Conservation (phyloP, 1,284 basidiomycete species). For the Porodaedalea pini region DNA sequence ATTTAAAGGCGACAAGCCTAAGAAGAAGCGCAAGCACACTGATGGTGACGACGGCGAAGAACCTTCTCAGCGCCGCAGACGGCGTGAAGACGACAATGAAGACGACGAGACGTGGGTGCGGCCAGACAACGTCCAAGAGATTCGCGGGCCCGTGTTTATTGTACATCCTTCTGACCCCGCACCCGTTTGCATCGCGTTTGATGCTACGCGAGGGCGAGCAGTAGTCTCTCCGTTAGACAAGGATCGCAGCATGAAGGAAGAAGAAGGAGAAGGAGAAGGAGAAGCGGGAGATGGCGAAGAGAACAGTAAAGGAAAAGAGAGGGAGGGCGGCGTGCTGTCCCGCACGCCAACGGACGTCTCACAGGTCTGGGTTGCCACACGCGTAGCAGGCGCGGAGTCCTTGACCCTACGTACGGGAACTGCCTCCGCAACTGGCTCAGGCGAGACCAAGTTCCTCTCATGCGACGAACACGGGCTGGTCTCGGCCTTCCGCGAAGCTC, state of each 20-base stretch:
- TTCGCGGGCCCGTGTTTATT: conserved; percentile 81
- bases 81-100: conserved; percentile 49
- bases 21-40: conserved; percentile 75
- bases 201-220: conserved; percentile 71
- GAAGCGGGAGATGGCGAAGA: conserved; percentile 36
- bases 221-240: conserved; percentile 62
- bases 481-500: conserved; percentile 75
- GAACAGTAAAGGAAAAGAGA: conserved; percentile 15
- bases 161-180: conserved; percentile 72
- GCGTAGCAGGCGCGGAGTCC: conserved; percentile 75
- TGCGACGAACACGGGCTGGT: conserved; percentile 81
- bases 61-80: conserved; percentile 42
- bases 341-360: conserved; percentile 67
- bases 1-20: conserved; percentile 83
- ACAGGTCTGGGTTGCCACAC: conserved; percentile 83
- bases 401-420: conserved; percentile 75
- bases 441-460: conserved; percentile 83
- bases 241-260: conserved; percentile 41
- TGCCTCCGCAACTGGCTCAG: conserved; percentile 48
- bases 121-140: conserved; percentile 65
- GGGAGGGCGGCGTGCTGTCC: conserved; percentile 17
- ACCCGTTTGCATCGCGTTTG: conserved; percentile 72
- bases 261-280: conserved; percentile 49
- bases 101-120: conserved; percentile 75
- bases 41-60: conserved; percentile 45